Evolutionary conservation across 73 alveolate genomes (phyloP).

Genomic region (Paraurostyla sp.): DNA sequence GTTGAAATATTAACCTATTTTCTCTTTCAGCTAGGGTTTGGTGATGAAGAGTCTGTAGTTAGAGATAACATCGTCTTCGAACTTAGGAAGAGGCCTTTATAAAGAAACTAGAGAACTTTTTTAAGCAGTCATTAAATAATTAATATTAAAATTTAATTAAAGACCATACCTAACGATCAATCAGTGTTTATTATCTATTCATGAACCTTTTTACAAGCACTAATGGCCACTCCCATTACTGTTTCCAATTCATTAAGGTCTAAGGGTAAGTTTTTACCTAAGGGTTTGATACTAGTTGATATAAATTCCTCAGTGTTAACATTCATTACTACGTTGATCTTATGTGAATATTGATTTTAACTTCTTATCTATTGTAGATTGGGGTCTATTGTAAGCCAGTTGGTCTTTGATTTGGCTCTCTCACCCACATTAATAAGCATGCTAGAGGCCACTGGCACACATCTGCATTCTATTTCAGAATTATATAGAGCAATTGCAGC

Average conservation of each 20-base stretch:
- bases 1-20: background rate
- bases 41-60: background rate
- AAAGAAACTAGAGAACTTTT: too few relatives aligned
- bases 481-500: slow-evolving; percentile 37
- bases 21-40: background rate
- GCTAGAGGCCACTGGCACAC: slow-evolving; percentile 20
- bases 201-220: slow-evolving; percentile 33
- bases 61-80: slow-evolving; percentile 14
- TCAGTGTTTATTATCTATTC: background rate
- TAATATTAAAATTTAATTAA: background rate
- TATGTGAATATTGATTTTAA: slow-evolving; percentile 41
- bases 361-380: background rate
- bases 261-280: slow-evolving; percentile 22
- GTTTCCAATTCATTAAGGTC: slow-evolving; percentile 33
- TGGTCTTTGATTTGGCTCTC: background rate
- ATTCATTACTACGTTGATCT: slow-evolving; percentile 1
- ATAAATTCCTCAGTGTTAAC: slow-evolving; percentile 28
- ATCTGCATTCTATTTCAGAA: slow-evolving; percentile 13
- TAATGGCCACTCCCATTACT: background rate
- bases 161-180: background rate
- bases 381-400: slow-evolving; percentile 38
- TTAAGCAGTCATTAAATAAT: too few relatives aligned
- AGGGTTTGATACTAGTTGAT: background rate
- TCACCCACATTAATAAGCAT: background rate
- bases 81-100: background rate